Evolutionary conservation across 495 filamentous ascomycete species (phyloP), one percentile per base, ranked within the genome.

Genomic region (Geopyxis carbonaria): DNA sequence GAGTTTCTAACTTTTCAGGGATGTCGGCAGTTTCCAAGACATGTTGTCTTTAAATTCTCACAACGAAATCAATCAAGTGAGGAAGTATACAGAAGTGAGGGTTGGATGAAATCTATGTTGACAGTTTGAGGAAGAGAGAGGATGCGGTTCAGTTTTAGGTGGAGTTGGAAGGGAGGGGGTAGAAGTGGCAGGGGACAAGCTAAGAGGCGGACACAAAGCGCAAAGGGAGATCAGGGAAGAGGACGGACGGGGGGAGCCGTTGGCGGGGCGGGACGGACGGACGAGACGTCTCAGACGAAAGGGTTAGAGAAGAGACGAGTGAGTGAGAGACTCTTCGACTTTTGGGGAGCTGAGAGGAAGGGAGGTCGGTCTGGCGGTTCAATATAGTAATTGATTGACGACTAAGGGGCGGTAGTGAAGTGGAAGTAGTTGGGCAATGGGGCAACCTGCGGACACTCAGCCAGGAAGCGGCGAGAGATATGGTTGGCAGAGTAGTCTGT

Each of bases 11-110:
- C 54, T 46, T 45, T 57, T 57, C 36, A 56, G 44, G 35, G 50
- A 51, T 38, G 54, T 57, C 18, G 55, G 41, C 18, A 58, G 34
- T 40, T 58, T 57, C 55, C 55, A 55, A 32, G 45, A 53, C 44
- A 28, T 37, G 31, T 16, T 34, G 28, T 22, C 27, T 43, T 7
- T 15, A 5, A 25, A 14, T 20, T 34, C 16, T 34, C 8, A 6
- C 15, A 15, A 15, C 6, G 31, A 10, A 15, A 16, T 34, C 9
- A 15, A 6, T 8, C 9, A 16, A 9, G 31, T 8, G 31, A n/a
- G n/a, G n/a, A n/a, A n/a, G 31, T 8, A 15, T 8, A 10, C 31
- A 34, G 31, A 34, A 15, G 14, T 9, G 7, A 34, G 31, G 16
- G 31, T 11, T 9, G 7, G 14, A 7, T 8, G 31, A 7, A 15